Percentiles rank a stretch among this genome's conserved stretches.
phyloP scores from a whole-genome alignment of 768 basidiomycete genomes.

The Neoboletus brunneissimus region DNA sequence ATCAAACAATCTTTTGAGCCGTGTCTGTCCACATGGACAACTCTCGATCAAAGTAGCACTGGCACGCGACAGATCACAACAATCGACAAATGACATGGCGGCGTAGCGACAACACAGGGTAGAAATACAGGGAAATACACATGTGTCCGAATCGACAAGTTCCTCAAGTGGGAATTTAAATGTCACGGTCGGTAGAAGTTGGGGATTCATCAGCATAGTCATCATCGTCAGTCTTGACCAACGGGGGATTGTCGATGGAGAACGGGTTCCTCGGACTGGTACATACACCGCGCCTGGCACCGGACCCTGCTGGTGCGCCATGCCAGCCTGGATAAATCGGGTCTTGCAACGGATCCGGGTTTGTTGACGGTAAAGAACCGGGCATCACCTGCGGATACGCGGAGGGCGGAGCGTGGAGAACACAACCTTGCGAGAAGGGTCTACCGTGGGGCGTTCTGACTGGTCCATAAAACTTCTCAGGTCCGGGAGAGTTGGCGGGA shows the following conservation, averaged over 20 bases:
- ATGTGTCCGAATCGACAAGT: neutral
- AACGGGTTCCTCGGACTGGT: constrained; percentile 5
- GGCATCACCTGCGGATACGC: constrained; percentile 31
- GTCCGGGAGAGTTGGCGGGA: neutral
- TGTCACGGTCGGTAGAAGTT: neutral
- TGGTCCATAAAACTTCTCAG: neutral
- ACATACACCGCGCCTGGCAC: neutral
- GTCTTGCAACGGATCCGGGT: neutral
- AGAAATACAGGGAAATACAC: constrained; percentile 1
- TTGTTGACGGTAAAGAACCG: constrained; percentile 17
- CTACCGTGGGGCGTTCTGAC: neutral
- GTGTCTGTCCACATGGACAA: neutral
- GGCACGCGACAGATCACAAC: neutral
- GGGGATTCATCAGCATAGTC: neutral
- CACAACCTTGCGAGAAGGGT: neutral
- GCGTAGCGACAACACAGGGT: neutral
- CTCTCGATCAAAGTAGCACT: neutral
- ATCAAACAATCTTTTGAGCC: neutral
- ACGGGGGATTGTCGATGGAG: neutral
- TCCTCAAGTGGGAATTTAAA: neutral
- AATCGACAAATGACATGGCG: neutral
- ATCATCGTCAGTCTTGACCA: constrained; percentile 3
- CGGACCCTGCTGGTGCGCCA: neutral
- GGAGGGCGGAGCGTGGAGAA: constrained; percentile 22
- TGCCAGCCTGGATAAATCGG: neutral